phyloP scores from a whole-genome alignment of 1,139 yeast species.

The Candida mesenterica region DNA sequence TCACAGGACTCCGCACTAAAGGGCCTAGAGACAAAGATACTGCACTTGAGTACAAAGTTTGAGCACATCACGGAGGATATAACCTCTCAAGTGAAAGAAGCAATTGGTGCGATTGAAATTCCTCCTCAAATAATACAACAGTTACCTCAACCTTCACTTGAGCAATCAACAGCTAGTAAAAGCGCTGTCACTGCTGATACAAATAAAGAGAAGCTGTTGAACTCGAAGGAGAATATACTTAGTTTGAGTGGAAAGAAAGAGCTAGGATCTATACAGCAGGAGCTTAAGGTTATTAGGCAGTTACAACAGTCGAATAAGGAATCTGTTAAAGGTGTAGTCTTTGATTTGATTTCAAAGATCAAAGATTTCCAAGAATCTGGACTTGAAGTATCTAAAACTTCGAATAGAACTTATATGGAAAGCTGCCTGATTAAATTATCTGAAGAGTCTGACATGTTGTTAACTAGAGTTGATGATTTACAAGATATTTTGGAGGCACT shows the following conservation, averaged over 20 bases:
- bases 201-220: not conserved
- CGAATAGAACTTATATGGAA: conserved; percentile 72
- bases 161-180: not conserved
- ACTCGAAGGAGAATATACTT: not conserved
- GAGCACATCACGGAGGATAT: conserved; percentile 26
- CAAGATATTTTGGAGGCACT: conserved; percentile 91
- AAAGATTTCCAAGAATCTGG: conserved; percentile 48
- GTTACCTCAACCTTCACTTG: conserved; percentile 4
- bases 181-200: not conserved
- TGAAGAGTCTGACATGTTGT: conserved; percentile 68
- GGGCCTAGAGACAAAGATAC: conserved; percentile 29
- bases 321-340: conserved; percentile 42
- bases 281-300: conserved; percentile 64
- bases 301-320: conserved; percentile 48
- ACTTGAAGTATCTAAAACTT: conserved; percentile 39
- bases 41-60: conserved; percentile 28
- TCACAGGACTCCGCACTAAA: conserved; percentile 18
- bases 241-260: conserved; percentile 16
- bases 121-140: conserved; percentile 13
- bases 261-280: conserved; percentile 46
- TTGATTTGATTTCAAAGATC: conserved; percentile 46
- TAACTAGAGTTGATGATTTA: conserved; percentile 84
- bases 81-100: conserved; percentile 23
- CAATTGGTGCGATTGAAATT: conserved; percentile 23
- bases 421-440: conserved; percentile 72